Percentiles rank a stretch among this genome's conserved stretches.
phyloP scores from a whole-genome alignment of 192 early-diverging fungal species.

The Polychytrium aggregatum region DNA sequence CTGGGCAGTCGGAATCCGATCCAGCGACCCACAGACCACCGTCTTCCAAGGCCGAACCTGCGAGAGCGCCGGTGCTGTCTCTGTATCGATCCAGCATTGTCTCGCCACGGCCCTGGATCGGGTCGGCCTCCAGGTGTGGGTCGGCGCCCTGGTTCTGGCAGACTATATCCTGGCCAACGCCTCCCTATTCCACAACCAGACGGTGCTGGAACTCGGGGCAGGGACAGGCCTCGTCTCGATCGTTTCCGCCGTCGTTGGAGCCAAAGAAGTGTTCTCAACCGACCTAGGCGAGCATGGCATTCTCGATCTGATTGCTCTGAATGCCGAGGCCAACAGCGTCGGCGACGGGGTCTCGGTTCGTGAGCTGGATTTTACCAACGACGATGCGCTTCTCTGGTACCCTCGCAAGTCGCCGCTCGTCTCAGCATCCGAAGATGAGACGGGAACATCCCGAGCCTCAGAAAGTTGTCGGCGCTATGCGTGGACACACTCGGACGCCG shows the following conservation, averaged over 20 bases:
- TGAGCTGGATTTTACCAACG: slow-evolving; percentile 12
- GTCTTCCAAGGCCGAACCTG: background rate
- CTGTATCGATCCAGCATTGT: slow-evolving; percentile 6
- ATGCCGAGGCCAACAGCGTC: background rate
- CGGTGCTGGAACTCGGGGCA: slow-evolving; percentile 16
- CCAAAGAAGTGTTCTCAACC: slow-evolving; percentile 14
- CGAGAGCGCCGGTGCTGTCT: background rate
- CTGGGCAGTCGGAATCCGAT: slow-evolving; percentile 1
- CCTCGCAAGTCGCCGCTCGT: no score
- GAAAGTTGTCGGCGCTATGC: background rate
- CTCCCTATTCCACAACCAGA: background rate
- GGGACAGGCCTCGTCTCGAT: slow-evolving; percentile 15
- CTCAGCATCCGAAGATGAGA: no score
- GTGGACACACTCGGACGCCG: slow-evolving; percentile 2
- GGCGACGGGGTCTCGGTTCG: background rate
- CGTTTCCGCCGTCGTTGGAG: background rate
- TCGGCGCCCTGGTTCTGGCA: slow-evolving; percentile 16
- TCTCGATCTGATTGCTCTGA: slow-evolving; percentile 7
- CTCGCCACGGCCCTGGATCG: slow-evolving; percentile 12
- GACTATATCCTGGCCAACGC: slow-evolving; percentile 6
- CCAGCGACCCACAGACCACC: background rate
- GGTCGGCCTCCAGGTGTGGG: slow-evolving; percentile 21
- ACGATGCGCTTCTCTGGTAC: no score
- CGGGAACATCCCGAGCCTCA: no score
- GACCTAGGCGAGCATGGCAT: slow-evolving; percentile 11